Base-by-base conservation (phyloP, 2,329 filamentous ascomycete genomes). In the Cucurbitaria berberidis region DNA sequence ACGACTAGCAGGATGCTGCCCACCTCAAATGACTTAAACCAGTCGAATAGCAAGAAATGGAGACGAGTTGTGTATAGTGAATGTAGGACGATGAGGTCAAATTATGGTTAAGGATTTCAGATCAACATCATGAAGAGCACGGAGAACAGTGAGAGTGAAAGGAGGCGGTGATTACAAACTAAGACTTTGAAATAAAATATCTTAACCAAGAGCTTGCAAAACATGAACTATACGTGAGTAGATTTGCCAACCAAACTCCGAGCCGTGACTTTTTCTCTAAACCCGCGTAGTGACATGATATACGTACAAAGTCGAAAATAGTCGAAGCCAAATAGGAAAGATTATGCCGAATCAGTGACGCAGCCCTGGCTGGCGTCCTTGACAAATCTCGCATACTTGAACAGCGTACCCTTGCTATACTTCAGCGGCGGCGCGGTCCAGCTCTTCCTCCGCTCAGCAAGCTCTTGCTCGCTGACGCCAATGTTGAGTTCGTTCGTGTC, bases 401-500 rank as follows among this genome's bases (percentile, higher is more conserved):
- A 84, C 53, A 86, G 66, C 38, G 82, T 85, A 8, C 84, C 84
- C 76, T 82, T 83, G 39, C 73, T 76, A 68, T 86, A 85, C 74
- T 85, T 86, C 51, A 83, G 64, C 40, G 78, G 74, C 29, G 82
- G 83, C n/a, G 81, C 78, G 36, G 74, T 76, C 72, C 80, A 86
- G 52, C 77, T 77, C 63, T 80, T 77, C 66, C 76, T 78, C 60
- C 84, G 70, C 69, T 76, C 73, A 24, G 76, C 78, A 54, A 86
- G 65, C 74, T 91, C 89, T 50, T 83, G 82, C 19, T 89, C 83
- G 13, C 84, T 79, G 7, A 93, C 82, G 34, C 89, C 79, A 3
- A 91, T 79, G 62, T 84, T 91, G 74, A 82, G 84, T 45, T 81
- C 82, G 39, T 84, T 84, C 70, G 86, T 85, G 74, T 93, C 89